Evolutionary conservation across 73 alveolate species (phyloP).

Genomic region (Paramecium bursaria): DNA sequence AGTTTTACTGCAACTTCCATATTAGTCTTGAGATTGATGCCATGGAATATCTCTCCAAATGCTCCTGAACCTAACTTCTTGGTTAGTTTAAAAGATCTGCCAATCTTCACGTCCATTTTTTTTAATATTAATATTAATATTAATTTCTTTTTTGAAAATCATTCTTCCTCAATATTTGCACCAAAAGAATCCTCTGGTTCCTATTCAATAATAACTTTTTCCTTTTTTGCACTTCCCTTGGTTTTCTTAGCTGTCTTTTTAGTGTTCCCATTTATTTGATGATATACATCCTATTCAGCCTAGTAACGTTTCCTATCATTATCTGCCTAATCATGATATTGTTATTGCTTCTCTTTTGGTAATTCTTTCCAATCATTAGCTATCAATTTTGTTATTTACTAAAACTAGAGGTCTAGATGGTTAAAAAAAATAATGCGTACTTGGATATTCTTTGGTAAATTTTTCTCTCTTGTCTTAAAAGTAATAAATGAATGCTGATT

Average conservation of each 20-base stretch:
- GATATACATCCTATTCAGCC: slow-evolving; percentile 26
- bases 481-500: slow-evolving; percentile 66
- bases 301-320: slow-evolving; percentile 49
- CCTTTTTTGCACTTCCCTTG: slow-evolving; percentile 4
- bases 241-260: slow-evolving; percentile 2
- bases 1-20: slow-evolving; percentile 69
- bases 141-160: not conserved
- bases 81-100: not conserved
- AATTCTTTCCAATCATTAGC: slow-evolving; percentile 71
- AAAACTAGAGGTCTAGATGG: slow-evolving; percentile 34
- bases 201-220: not conserved
- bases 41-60: slow-evolving; percentile 1
- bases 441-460: slow-evolving; percentile 62
- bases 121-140: not conserved
- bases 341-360: slow-evolving; percentile 60
- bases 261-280: slow-evolving; percentile 17
- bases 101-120: not conserved
- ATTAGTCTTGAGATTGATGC: not conserved
- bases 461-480: slow-evolving; percentile 67
- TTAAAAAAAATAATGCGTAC: slow-evolving; percentile 11
- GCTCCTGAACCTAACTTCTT: slow-evolving; percentile 10
- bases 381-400: slow-evolving; percentile 64
- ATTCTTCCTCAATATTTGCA: slow-evolving; percentile 45
- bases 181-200: slow-evolving; percentile 51
- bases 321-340: not conserved